Base-by-base conservation (phyloP, 192 early-diverging fungal genomes). In the Diversispora epigaea region DNA sequence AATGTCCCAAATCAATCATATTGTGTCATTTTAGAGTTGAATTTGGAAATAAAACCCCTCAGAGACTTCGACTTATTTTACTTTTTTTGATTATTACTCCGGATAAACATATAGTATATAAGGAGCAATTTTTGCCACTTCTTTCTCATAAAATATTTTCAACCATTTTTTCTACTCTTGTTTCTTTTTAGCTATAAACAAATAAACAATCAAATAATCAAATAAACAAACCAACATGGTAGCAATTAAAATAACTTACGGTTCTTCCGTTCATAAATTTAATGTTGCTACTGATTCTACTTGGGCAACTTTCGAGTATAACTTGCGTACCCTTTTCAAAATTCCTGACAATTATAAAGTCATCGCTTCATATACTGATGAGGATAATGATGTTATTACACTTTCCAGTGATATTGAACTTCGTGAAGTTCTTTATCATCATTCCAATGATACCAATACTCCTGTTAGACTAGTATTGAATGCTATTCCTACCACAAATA, bases 381-480 rank as follows among this genome's bases (percentile, higher is more conserved):
- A 69, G 4, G 68, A 69, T 3, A 47, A 47, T 22, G 68, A 69
- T 54, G 17, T 54, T 54, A 69, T 69, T 54, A 69, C 68, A 7
- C 19, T 69, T 8, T 69, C 68, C 2, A 43, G 32, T 47, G 68
- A 69, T 54, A 21, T 69, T 8, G 68, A 69, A 69, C 12, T 69
- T 52, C 10, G 40, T 32, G 45, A 69, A 52, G 68, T 54, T 52
- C 50, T 69, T 65, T 40, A 11, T 25, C 25, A 65, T 44, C 4
- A 8, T 9, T 65, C 40, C 1, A 58, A 58, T 58, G 25, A 58
- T 58, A 25, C 0, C 25, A 32, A 32, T 32, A 32, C 25, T 2
- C 25, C 22, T 19, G 25, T 58, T 22, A 58, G 25, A 25, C 25
- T 58, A 7, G 7, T 22, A 21, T 58, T 58, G 21, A 58, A 32